phyloP scores from a whole-genome alignment of 169 alveolate genomes.

The Toxoplasma gondii region DNA sequence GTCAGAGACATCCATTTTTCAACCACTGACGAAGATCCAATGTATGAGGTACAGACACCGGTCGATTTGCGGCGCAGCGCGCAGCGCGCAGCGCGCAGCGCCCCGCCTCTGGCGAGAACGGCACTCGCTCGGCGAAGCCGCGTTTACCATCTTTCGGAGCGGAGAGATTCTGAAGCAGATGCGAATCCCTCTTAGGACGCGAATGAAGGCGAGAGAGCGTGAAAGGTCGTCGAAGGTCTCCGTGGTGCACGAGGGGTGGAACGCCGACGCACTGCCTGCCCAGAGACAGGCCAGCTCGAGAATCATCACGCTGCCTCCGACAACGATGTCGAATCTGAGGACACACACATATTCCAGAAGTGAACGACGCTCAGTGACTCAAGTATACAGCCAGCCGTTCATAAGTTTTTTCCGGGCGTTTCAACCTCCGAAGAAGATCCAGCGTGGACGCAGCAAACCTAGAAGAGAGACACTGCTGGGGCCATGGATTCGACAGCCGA shows the following conservation, averaged over 20 bases:
- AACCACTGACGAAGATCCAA: too few relatives aligned
- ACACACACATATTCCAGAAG: neutral
- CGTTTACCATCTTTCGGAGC: slow-evolving; percentile 11
- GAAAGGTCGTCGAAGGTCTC: slow-evolving; percentile 52
- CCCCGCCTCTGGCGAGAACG: too few relatives aligned
- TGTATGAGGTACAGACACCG: too few relatives aligned
- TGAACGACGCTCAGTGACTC: neutral
- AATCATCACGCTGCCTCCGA: neutral
- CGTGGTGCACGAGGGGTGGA: slow-evolving; percentile 9
- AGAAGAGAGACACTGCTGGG: too few relatives aligned
- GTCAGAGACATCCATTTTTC: too few relatives aligned
- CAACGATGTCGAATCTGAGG: slow-evolving; percentile 30
- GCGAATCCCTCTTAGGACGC: slow-evolving; percentile 47
- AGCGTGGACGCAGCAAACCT: neutral
- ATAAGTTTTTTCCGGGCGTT: neutral
- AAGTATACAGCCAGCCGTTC: neutral
- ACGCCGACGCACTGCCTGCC: slow-evolving; percentile 49
- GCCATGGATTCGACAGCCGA: too few relatives aligned
- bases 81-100: too few relatives aligned
- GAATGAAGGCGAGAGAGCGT: slow-evolving; percentile 27
- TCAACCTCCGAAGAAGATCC: neutral
- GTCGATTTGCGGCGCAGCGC: too few relatives aligned
- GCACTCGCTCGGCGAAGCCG: neutral
- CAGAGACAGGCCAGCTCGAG: slow-evolving; percentile 45
- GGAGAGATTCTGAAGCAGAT: neutral